Evolutionary conservation across 768 basidiomycete species (phyloP).

Genomic region (Auriscalpium microsporum): DNA sequence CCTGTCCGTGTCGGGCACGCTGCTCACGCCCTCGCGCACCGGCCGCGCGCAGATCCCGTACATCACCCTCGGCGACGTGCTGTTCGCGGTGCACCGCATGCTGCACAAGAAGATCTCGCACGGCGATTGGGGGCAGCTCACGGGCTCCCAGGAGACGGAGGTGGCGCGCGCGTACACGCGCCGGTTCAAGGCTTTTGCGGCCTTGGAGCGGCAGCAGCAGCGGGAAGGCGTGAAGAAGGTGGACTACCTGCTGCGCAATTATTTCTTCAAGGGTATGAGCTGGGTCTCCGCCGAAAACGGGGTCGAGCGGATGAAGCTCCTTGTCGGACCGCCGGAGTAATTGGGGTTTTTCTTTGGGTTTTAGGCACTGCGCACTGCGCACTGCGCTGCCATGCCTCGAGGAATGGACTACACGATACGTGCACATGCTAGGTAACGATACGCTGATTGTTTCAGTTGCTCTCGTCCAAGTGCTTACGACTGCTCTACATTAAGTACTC

Average conservation of each 20-base stretch:
- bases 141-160: slow-evolving; percentile 9
- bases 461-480: too few relatives aligned
- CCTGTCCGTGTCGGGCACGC: slow-evolving; percentile 8
- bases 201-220: slow-evolving; percentile 4
- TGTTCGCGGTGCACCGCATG: slow-evolving; percentile 6
- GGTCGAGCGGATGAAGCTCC: slow-evolving; percentile 10
- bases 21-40: slow-evolving; percentile 8
- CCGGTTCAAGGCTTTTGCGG: slow-evolving; percentile 10
- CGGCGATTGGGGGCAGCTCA: slow-evolving; percentile 12
- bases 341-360: too few relatives aligned
- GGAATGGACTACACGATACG: too few relatives aligned
- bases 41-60: slow-evolving; percentile 7
- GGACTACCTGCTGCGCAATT: slow-evolving; percentile 10
- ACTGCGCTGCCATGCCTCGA: too few relatives aligned
- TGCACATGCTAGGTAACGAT: too few relatives aligned
- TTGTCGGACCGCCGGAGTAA: slow-evolving; percentile 5
- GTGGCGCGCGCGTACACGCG: slow-evolving; percentile 16
- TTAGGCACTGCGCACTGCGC: too few relatives aligned
- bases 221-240: slow-evolving; percentile 15
- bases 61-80: slow-evolving; percentile 12
- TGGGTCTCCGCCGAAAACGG: slow-evolving; percentile 11
- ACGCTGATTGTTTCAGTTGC: too few relatives aligned
- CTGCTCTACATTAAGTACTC: too few relatives aligned
- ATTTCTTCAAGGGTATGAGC: slow-evolving; percentile 12
- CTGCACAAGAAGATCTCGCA: slow-evolving; percentile 16